Percentiles rank a stretch among this genome's conserved stretches.
phyloP scores from a whole-genome alignment of 163 green algal genomes.

The Chloroidium sp. region DNA sequence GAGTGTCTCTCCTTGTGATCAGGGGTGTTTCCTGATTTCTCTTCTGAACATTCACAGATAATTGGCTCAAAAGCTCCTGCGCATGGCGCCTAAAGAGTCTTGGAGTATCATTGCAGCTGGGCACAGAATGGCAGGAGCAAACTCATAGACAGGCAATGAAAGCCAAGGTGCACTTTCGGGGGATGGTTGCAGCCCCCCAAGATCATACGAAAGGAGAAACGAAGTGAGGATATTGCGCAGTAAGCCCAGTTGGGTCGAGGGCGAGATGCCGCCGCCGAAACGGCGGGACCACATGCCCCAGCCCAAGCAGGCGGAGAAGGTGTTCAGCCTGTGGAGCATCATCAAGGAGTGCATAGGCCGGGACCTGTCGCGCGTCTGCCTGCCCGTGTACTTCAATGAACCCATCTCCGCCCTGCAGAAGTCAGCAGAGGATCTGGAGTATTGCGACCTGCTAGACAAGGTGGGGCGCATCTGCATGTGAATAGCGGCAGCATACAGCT shows the following conservation, averaged over 20 bases:
- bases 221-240: background rate
- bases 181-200: too few species aligned
- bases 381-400: slow-evolving; percentile 89
- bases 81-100: too few species aligned
- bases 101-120: too few species aligned
- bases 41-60: too few species aligned
- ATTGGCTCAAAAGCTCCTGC: too few species aligned
- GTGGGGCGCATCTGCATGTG: background rate
- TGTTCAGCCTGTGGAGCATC: slow-evolving; percentile 53
- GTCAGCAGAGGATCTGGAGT: slow-evolving; percentile 72
- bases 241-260: slow-evolving; percentile 7
- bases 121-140: too few species aligned
- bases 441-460: slow-evolving; percentile 68
- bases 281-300: slow-evolving; percentile 45
- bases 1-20: too few species aligned
- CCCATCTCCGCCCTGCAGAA: slow-evolving; percentile 71
- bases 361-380: slow-evolving; percentile 63
- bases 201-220: too few species aligned
- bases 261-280: slow-evolving; percentile 14
- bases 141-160: too few species aligned
- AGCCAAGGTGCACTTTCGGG: too few species aligned
- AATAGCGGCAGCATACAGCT: too few species aligned
- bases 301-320: slow-evolving; percentile 56
- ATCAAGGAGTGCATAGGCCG: slow-evolving; percentile 81
- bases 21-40: too few species aligned